Conservation (phyloP, 148 eudicot genomes). For the Cornus controversa region DNA sequence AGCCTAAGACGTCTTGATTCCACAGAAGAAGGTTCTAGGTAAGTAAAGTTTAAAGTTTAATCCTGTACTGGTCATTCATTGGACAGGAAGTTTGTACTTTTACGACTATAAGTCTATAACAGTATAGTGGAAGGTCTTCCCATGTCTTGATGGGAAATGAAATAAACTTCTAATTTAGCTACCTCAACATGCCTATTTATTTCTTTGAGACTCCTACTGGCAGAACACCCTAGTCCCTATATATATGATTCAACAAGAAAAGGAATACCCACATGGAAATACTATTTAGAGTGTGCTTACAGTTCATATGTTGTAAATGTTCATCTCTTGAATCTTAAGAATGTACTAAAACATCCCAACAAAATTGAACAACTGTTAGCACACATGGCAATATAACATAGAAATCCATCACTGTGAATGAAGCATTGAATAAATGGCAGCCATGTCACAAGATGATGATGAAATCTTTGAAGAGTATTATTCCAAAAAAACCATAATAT, state of each 20-base stretch:
- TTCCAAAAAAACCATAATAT: neutral
- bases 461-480: neutral
- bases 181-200: neutral
- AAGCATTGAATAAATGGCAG: too few species aligned
- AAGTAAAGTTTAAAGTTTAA: neutral
- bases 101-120: too few species aligned
- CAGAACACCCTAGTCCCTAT: neutral
- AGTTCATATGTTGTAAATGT: neutral
- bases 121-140: neutral
- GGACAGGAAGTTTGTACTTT: neutral
- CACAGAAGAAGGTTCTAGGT: neutral
- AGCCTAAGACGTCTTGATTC: too few species aligned
- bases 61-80: neutral
- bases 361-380: too few species aligned
- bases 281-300: too few species aligned
- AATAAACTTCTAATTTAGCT: neutral
- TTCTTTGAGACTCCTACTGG: neutral
- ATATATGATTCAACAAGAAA: constrained; percentile 5
- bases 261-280: neutral
- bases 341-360: neutral
- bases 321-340: neutral
- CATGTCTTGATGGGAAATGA: neutral
- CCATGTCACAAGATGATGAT: neutral
- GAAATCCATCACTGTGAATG: too few species aligned
- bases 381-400: too few species aligned